These are phyloP conservation scores for Polygonum maritimum DNA, from an alignment of 148 eudicot species.

Conservation along the genomic window DNA sequence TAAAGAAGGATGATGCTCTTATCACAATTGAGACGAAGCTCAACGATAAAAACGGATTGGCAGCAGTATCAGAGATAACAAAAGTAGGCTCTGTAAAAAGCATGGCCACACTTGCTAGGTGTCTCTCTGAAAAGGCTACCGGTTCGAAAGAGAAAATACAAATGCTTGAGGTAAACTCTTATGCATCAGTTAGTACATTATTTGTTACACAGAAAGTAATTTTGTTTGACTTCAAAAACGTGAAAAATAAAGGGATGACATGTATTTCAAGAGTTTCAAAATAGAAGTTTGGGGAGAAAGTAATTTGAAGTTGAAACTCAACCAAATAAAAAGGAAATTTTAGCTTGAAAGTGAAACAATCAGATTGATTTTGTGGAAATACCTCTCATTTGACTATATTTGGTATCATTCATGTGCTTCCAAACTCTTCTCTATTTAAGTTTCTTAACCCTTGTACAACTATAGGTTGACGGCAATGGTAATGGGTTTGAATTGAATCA, in stretches of 20 bases:
- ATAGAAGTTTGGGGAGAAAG: background rate
- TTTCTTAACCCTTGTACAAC: background rate
- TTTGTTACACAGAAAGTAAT: background rate
- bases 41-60: constrained; percentile 30
- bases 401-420: background rate
- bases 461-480: background rate
- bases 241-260: no score
- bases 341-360: background rate
- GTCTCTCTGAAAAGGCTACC: constrained; percentile 38
- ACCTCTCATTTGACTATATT: background rate
- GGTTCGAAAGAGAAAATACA: constrained; percentile 56
- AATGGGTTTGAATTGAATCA: background rate
- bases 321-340: background rate
- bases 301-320: background rate
- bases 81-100: constrained; percentile 27
- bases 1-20: constrained; percentile 57
- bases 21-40: constrained; percentile 56
- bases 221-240: no score
- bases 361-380: background rate
- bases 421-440: background rate
- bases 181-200: background rate
- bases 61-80: constrained; percentile 23
- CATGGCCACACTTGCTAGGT: constrained; percentile 16
- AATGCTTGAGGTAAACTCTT: constrained; percentile 55
- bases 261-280: background rate